Conservation (phyloP, 495 filamentous ascomycete species). For the Parachaetomium inaequale region DNA sequence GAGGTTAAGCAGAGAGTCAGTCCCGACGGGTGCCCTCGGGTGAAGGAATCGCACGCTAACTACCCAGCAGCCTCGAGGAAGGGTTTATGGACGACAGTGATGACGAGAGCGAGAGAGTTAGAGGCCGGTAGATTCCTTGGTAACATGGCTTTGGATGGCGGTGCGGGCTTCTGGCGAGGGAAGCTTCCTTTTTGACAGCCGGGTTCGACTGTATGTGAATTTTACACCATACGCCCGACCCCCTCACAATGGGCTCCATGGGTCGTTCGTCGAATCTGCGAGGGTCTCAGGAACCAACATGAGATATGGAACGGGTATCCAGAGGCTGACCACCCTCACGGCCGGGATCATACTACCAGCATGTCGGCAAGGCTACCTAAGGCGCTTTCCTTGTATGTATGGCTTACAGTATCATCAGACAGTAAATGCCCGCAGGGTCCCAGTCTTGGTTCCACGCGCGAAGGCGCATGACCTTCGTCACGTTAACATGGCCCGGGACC, state of each 20-base stretch:
- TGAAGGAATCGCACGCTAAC: slow-evolving; percentile 19
- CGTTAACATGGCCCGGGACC: too few relatives aligned
- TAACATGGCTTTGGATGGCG: slow-evolving; percentile 18
- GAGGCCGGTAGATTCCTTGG: slow-evolving; percentile 12
- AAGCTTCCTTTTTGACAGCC: neutral
- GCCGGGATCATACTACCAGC: too few relatives aligned
- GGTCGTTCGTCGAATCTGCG: neutral
- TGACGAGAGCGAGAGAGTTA: slow-evolving; percentile 18
- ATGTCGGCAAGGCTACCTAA: neutral
- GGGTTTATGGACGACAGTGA: slow-evolving; percentile 40
- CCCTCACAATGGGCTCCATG: neutral
- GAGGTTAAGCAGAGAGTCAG: slow-evolving; percentile 70
- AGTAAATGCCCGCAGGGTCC: neutral
- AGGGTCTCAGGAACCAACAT: neutral
- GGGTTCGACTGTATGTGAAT: neutral
- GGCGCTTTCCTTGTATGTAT: neutral
- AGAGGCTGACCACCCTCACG: too few relatives aligned
- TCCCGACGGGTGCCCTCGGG: neutral
- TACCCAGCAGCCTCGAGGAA: slow-evolving; percentile 33
- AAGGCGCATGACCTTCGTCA: too few relatives aligned
- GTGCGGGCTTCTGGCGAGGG: neutral
- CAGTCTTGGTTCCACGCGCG: neutral
- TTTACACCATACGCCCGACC: neutral
- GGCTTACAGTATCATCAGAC: neutral
- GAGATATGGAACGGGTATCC: too few relatives aligned